phyloP scores from a whole-genome alignment of 768 basidiomycete genomes.

The Paxillus rubicundulus region DNA sequence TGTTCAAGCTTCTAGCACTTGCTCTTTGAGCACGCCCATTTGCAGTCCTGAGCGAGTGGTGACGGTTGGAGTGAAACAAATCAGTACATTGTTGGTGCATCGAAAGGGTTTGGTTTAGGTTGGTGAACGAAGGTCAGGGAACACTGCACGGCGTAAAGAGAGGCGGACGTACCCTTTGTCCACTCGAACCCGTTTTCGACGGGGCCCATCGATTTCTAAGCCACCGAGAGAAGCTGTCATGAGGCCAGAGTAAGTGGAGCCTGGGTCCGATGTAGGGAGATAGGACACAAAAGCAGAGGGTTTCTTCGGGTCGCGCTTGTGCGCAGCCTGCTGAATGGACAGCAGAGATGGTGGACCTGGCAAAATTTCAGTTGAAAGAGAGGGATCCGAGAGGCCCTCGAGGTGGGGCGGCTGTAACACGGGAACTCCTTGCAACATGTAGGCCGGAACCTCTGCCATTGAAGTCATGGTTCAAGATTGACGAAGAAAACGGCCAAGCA shows the following conservation, averaged over 20 bases:
- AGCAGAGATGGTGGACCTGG: slow-evolving; percentile 80
- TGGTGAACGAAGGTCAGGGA: slow-evolving; percentile 17
- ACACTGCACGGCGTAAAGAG: slow-evolving; percentile 20
- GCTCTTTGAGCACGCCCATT: slow-evolving; percentile 72
- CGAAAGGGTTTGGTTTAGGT: slow-evolving; percentile 29
- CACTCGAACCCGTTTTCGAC: slow-evolving; percentile 68
- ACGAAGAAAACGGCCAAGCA: slow-evolving; percentile 24
- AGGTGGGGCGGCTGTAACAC: slow-evolving; percentile 77
- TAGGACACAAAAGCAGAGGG: slow-evolving; percentile 68
- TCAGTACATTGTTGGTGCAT: slow-evolving; percentile 11
- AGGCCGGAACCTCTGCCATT: slow-evolving; percentile 65
- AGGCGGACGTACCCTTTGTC: slow-evolving; percentile 64
- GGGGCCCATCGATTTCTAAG: slow-evolving; percentile 56
- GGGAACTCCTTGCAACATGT: slow-evolving; percentile 69
- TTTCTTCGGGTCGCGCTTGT: slow-evolving; percentile 82
- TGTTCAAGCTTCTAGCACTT: slow-evolving; percentile 63
- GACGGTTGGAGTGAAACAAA: slow-evolving; percentile 14
- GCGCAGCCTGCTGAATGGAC: slow-evolving; percentile 65
- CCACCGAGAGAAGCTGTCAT: slow-evolving; percentile 62
- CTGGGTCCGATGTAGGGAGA: slow-evolving; percentile 81
- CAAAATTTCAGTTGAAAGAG: slow-evolving; percentile 85
- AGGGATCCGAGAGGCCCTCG: slow-evolving; percentile 65
- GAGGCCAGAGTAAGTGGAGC: slow-evolving; percentile 82
- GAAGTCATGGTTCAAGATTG: slow-evolving; percentile 56
- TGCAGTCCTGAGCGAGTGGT: slow-evolving; percentile 41